Evolutionary conservation across 23 red algal species (phyloP), one percentile per base, ranked within the genome.

Genomic region (Gracilariopsis chorda): DNA sequence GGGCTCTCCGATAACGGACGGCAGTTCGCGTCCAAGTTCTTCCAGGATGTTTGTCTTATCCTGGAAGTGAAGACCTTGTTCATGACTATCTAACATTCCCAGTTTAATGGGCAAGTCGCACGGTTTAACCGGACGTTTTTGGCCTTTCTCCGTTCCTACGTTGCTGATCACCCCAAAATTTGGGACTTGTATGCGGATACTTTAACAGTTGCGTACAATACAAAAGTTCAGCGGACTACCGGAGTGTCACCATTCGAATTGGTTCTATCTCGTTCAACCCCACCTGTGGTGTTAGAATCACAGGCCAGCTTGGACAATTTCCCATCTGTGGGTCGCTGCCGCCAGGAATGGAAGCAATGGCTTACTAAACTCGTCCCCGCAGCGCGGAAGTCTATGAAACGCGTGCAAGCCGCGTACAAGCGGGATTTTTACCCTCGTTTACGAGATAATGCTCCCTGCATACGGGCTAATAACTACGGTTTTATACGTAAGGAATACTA

Each of bases 101-200:
- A 73, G 33, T 7, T 5, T 7, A 73, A 46, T 46, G 10, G 75
- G 4, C 75, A 80, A 7, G 75, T 57, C 4, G 75, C 49, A 57
- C 32, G 45, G 42, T 80, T 53, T 46, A 80, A 80, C 48, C 30
- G 43, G 19, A 53, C 49, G 5, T 11, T 56, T 4, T 33, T 80
- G 8, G 13, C 43, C 5, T 4, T 10, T 6, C 43, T 53, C 7
- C 45, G 25, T 10, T 39, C 28, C 4, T 53, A 53, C 35, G 42
- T 80, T 21, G 43, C 44, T 6, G 75, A 80, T 20, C 75, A 80
- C 49, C 43, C 42, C 4, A 6, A 57, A 13, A 6, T 4, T 24
- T 80, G 75, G 41, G 75, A 80, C 36, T 29, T 80, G 48, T 80
- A 53, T 44, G 52, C 75, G 6, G 43, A 80, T 44, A 44, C 41